phyloP scores from a whole-genome alignment of 164 flowering plant genomes.

The Vitis cinerea region DNA sequence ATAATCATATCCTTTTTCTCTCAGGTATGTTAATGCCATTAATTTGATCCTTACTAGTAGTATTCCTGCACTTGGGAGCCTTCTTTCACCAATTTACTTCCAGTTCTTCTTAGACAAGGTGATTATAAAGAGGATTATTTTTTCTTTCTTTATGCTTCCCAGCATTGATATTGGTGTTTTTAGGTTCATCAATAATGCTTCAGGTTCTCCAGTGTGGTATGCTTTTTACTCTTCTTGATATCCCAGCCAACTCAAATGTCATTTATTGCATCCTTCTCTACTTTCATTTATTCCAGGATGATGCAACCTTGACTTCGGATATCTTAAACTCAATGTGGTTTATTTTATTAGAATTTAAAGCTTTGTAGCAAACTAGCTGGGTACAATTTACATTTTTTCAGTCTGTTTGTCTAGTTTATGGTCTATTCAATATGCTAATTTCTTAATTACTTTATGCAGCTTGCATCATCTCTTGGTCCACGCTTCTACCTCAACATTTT shows the following conservation, averaged over 20 bases:
- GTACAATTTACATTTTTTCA: not conserved
- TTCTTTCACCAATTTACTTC: slow-evolving; percentile 85
- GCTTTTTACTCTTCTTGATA: not conserved
- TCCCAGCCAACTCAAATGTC: not conserved
- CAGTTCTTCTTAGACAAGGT: slow-evolving; percentile 98
- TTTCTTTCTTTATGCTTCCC: not conserved
- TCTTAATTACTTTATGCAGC: slow-evolving; percentile 49
- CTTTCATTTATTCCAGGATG: slow-evolving; percentile 2
- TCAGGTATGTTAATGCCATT: slow-evolving; percentile 90
- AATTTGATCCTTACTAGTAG: slow-evolving; percentile 80
- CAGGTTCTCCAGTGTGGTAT: not conserved
- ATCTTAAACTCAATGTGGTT: slow-evolving; percentile 1
- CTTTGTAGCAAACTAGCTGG: not conserved
- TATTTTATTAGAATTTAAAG: not conserved
- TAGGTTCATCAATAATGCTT: slow-evolving; percentile 2
- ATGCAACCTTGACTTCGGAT: not conserved
- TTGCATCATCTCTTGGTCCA: slow-evolving; percentile 95
- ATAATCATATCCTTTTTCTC: slow-evolving; percentile 15
- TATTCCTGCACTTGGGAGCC: slow-evolving; percentile 87
- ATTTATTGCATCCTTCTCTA: not conserved
- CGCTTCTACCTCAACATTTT: slow-evolving; percentile 88
- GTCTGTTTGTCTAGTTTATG: not conserved
- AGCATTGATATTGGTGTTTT: not conserved
- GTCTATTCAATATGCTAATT: not conserved
- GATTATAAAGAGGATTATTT: slow-evolving; percentile 7